Percentiles rank a stretch among this genome's conserved stretches.
Evolutionary conservation across 495 filamentous ascomycete genomes (phyloP).

Genomic region (Hyaloscypha bicolor): DNA sequence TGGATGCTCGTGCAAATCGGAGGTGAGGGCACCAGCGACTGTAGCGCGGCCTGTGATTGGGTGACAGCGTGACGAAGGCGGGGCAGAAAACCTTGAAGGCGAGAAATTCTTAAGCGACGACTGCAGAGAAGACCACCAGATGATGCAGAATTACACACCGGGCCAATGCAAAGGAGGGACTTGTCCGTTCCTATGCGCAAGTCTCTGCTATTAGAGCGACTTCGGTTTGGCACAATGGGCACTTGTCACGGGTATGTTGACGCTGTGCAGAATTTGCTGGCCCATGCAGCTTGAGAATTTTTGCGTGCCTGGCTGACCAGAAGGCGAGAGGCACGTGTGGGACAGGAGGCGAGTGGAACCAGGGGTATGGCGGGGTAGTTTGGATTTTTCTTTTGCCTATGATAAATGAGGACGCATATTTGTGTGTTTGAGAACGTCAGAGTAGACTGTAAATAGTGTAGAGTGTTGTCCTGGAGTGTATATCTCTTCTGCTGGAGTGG

Average conservation of each 20-base stretch:
- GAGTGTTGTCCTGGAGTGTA: too few species aligned
- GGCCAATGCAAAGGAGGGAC: neutral
- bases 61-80: neutral
- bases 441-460: too few species aligned
- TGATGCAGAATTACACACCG: neutral
- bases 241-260: constrained; percentile 1
- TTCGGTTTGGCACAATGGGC: neutral
- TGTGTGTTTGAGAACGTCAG: neutral
- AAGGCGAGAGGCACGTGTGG: constrained; percentile 18
- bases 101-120: constrained; percentile 2
- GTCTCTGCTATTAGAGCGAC: constrained; percentile 1
- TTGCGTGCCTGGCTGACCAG: constrained; percentile 25
- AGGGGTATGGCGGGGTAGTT: constrained; percentile 7
- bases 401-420: neutral
- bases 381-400: neutral
- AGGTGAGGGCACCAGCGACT: neutral
- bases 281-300: constrained; percentile 30
- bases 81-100: neutral
- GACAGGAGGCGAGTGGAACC: constrained; percentile 9
- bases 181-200: neutral
- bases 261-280: constrained; percentile 11
- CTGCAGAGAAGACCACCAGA: neutral
- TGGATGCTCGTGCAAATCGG: constrained; percentile 8
- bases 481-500: too few species aligned
- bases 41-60: neutral